phyloP scores from a whole-genome alignment of 2,329 filamentous ascomycete species.

The Monilinia fructigena region DNA sequence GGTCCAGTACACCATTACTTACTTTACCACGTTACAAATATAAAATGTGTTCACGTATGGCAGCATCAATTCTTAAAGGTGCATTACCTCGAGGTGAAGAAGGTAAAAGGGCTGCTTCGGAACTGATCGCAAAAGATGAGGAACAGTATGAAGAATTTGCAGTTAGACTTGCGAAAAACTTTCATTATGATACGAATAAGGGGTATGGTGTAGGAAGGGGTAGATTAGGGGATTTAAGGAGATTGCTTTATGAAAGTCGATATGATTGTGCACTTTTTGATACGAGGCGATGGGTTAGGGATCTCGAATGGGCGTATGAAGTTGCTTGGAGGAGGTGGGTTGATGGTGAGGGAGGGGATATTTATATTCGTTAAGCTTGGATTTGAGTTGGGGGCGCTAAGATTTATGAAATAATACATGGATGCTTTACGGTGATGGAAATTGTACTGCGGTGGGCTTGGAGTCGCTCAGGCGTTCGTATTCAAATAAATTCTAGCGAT shows the following conservation, averaged over 20 bases:
- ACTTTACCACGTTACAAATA: slow-evolving; percentile 90
- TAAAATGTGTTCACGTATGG: slow-evolving; percentile 99
- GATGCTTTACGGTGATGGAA: too few species aligned
- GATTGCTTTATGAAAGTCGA: slow-evolving; percentile 76
- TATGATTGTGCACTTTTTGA: slow-evolving; percentile 89
- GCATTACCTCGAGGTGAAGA: slow-evolving; percentile 72
- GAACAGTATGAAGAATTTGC: slow-evolving; percentile 81
- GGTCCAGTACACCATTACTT: slow-evolving; percentile 90
- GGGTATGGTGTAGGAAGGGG: slow-evolving; percentile 59
- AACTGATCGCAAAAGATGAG: slow-evolving; percentile 77
- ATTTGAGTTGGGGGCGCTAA: too few species aligned
- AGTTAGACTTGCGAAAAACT: slow-evolving; percentile 61
- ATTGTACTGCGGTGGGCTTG: not conserved
- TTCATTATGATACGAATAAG: slow-evolving; percentile 55
- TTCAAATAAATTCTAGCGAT: slow-evolving; percentile 5
- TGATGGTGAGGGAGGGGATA: slow-evolving; percentile 82
- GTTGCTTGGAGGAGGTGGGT: slow-evolving; percentile 90
- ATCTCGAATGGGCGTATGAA: slow-evolving; percentile 85
- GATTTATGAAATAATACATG: too few species aligned
- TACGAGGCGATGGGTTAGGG: slow-evolving; percentile 84
- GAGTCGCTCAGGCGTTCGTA: slow-evolving; percentile 1
- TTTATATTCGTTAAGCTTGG: slow-evolving; percentile 59
- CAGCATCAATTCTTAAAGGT: slow-evolving; percentile 87
- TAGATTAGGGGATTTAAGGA: slow-evolving; percentile 74
- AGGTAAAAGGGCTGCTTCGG: slow-evolving; percentile 65